phyloP scores from a whole-genome alignment of 805 yeast genomes.

The Schizosaccharomyces japonicus region DNA sequence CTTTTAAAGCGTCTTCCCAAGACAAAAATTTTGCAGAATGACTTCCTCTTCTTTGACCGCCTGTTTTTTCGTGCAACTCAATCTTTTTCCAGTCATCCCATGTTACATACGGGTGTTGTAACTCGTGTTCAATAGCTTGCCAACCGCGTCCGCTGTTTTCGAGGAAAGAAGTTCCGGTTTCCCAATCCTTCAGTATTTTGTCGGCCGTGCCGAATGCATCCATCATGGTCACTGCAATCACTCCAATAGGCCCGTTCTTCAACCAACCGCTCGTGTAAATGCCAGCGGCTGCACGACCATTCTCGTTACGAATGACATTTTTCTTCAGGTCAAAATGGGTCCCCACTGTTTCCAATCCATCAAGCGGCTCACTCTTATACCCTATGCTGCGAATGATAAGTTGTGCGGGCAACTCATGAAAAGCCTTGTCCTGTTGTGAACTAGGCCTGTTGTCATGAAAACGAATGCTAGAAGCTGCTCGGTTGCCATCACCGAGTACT shows the following conservation, averaged over 20 bases:
- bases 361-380: slow-evolving; percentile 42
- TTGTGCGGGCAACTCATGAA: slow-evolving; percentile 23
- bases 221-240: slow-evolving; percentile 74
- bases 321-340: slow-evolving; percentile 23
- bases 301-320: slow-evolving; percentile 25
- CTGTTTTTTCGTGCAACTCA: slow-evolving; percentile 27
- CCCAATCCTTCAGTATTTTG: slow-evolving; percentile 30
- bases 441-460: no score
- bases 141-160: slow-evolving; percentile 8
- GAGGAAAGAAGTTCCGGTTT: background rate
- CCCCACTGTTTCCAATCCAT: slow-evolving; percentile 29
- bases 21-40: slow-evolving; percentile 33
- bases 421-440: no score
- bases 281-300: slow-evolving; percentile 24
- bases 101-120: slow-evolving; percentile 15
- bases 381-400: slow-evolving; percentile 65
- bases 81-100: slow-evolving; percentile 52
- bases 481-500: background rate
- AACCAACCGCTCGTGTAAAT: slow-evolving; percentile 83
- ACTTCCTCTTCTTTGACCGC: slow-evolving; percentile 29
- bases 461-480: no score
- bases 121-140: slow-evolving; percentile 13
- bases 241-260: slow-evolving; percentile 58
- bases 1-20: slow-evolving; percentile 27
- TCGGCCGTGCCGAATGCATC: slow-evolving; percentile 59